These are phyloP conservation scores for Calocybe cyanea DNA, from an alignment of 768 basidiomycete species.

Conservation along the genomic window DNA sequence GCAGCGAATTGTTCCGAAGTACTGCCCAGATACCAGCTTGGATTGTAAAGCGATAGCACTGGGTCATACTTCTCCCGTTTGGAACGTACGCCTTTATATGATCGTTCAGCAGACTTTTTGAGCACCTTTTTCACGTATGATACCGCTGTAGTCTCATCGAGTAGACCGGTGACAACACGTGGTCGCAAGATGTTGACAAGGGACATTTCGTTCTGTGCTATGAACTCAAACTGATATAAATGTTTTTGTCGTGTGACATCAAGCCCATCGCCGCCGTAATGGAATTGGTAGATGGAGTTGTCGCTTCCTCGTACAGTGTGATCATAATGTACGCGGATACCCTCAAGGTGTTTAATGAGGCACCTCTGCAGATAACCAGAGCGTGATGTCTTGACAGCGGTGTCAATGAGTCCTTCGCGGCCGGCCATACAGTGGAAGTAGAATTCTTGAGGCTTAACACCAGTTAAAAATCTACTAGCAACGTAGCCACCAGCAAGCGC, in stretches of 20 bases:
- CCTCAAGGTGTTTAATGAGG: conserved; percentile 97
- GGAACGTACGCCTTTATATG: conserved; percentile 36
- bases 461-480: conserved; percentile 97
- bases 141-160: conserved; percentile 66
- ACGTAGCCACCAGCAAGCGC: conserved; percentile 98
- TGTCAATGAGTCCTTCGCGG: conserved; percentile 97
- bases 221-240: conserved; percentile 89
- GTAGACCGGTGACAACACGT: conserved; percentile 45
- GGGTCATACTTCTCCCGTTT: conserved; percentile 67
- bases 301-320: conserved; percentile 97
- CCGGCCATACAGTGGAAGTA: conserved; percentile 99
- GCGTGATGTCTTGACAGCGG: conserved; percentile 97
- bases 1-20: conserved; percentile 91
- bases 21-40: conserved; percentile 77
- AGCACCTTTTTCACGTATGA: conserved; percentile 88
- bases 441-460: conserved; percentile 97
- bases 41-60: conserved; percentile 69
- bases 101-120: conserved; percentile 58
- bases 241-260: conserved; percentile 98
- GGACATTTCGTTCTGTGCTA: conserved; percentile 79
- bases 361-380: conserved; percentile 98
- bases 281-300: conserved; percentile 90
- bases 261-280: conserved; percentile 93
- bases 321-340: conserved; percentile 95
- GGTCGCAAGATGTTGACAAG: conserved; percentile 73